Evolutionary conservation across 805 yeast genomes (phyloP).

Genomic region (Yarrowia phangngaensis): DNA sequence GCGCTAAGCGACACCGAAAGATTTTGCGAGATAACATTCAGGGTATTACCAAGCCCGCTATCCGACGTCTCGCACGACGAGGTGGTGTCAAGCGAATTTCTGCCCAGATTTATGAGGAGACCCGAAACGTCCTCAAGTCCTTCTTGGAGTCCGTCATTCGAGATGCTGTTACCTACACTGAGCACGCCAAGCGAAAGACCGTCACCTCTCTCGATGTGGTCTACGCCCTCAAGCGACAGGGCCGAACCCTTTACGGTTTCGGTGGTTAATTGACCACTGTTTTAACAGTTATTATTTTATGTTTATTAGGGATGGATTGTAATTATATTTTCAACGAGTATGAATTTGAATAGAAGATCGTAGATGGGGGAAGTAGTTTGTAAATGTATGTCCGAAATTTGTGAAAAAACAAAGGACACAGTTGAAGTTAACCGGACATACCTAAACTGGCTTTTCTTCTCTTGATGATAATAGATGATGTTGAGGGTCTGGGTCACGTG

Average conservation of each 20-base stretch:
- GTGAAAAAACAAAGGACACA: too few relatives aligned
- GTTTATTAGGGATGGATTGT: conserved; percentile 24
- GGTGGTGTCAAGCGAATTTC: conserved; percentile 99
- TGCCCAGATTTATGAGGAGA: conserved; percentile 96
- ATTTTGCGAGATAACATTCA: conserved; percentile 98
- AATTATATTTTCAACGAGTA: too few relatives aligned
- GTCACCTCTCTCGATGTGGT: conserved; percentile 98
- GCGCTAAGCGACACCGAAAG: conserved; percentile 99
- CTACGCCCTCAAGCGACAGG: conserved; percentile 99
- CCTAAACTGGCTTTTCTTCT: too few relatives aligned
- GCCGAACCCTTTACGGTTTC: conserved; percentile 99
- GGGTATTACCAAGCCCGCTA: conserved; percentile 99
- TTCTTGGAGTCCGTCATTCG: conserved; percentile 96
- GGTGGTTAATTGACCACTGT: conserved; percentile 76
- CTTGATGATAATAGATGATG: too few relatives aligned
- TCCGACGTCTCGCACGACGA: conserved; percentile 99
- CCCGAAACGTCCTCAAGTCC: conserved; percentile 91
- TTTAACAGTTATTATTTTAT: conserved; percentile 10
- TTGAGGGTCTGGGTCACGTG: too few relatives aligned
- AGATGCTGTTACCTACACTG: conserved; percentile 98
- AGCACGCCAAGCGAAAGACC: conserved; percentile 99
- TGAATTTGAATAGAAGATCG: too few relatives aligned
- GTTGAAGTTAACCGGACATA: too few relatives aligned
- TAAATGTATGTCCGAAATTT: too few relatives aligned
- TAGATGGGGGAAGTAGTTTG: too few relatives aligned